Evolutionary conservation across 1,139 yeast species (phyloP).

Genomic region (Zygoascus sp.): DNA sequence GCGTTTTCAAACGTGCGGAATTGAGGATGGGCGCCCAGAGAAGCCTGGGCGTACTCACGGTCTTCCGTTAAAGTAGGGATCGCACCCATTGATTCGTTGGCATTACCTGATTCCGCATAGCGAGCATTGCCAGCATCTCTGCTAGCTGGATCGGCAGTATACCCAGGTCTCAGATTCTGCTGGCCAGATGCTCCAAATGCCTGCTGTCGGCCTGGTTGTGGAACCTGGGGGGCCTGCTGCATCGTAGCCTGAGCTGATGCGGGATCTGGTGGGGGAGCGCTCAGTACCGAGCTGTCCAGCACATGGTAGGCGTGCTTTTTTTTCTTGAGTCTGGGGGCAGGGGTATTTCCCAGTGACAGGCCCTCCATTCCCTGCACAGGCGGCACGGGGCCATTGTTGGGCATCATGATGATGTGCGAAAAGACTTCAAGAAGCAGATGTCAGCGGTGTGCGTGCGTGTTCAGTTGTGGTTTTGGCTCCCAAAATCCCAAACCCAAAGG

Average conservation of each 20-base stretch:
- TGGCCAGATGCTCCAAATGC: too few relatives aligned
- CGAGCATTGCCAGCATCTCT: not conserved
- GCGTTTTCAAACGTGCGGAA: conserved; percentile 71
- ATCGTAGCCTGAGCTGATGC: not conserved
- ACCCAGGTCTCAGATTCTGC: too few relatives aligned
- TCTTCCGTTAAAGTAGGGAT: conserved; percentile 52
- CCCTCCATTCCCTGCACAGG: conserved; percentile 9
- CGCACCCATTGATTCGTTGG: conserved; percentile 17
- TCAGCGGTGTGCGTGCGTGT: too few relatives aligned
- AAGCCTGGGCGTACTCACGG: conserved; percentile 51
- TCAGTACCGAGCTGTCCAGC: conserved; percentile 5
- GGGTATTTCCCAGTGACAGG: conserved; percentile 2
- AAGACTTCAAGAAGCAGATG: not conserved
- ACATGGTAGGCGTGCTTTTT: conserved; percentile 16
- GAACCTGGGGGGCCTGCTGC: too few relatives aligned
- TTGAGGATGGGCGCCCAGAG: conserved; percentile 40
- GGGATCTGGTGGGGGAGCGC: not conserved
- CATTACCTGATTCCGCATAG: conserved; percentile 3
- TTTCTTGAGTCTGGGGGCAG: conserved; percentile 5
- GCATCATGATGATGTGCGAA: not conserved
- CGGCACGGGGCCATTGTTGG: not conserved
- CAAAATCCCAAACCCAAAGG: too few relatives aligned
- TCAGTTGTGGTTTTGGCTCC: not conserved
- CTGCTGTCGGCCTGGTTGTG: not conserved
- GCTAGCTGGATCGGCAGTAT: not conserved